A percentile compares a stretch with the other conserved stretches of the same genome.
Evolutionary conservation across 163 green algal genomes (phyloP).

Genomic region (Prototheca stagnorum): DNA sequence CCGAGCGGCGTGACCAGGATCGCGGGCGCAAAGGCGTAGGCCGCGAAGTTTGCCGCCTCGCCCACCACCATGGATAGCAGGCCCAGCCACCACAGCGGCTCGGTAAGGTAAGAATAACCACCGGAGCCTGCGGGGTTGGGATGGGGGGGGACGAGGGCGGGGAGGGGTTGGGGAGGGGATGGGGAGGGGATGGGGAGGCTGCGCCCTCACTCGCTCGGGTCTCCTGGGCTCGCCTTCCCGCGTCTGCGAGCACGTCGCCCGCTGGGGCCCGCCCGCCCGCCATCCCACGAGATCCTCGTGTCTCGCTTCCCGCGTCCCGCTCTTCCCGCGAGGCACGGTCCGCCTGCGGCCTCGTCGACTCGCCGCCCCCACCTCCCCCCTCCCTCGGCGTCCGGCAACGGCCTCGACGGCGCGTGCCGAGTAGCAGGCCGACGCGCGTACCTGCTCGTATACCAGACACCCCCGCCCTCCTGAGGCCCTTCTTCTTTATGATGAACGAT

Average conservation of each 20-base stretch:
- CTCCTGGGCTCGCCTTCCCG: no score
- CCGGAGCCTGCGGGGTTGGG: constrained; percentile 44
- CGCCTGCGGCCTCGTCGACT: not conserved
- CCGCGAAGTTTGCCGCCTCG: constrained; percentile 89
- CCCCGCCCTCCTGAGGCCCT: constrained; percentile 66
- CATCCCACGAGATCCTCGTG: no score
- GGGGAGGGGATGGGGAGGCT: no score
- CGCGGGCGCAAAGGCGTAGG: constrained; percentile 90
- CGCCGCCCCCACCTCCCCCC: not conserved
- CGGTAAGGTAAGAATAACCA: constrained; percentile 77
- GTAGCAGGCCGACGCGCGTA: no score
- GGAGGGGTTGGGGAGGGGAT: no score
- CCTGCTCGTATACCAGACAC: constrained; percentile 39
- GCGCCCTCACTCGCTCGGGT: no score
- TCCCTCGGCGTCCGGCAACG: not conserved
- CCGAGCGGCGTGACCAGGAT: constrained; percentile 86
- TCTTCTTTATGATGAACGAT: constrained; percentile 98
- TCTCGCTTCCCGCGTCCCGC: no score
- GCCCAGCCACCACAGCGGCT: constrained; percentile 93
- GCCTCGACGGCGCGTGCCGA: no score
- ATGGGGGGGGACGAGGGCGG: no score
- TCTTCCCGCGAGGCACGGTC: not conserved
- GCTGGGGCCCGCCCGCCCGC: no score
- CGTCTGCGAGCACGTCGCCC: no score
- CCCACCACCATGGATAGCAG: constrained; percentile 79